phyloP scores from a whole-genome alignment of 768 basidiomycete genomes.

The Russula compacta region DNA sequence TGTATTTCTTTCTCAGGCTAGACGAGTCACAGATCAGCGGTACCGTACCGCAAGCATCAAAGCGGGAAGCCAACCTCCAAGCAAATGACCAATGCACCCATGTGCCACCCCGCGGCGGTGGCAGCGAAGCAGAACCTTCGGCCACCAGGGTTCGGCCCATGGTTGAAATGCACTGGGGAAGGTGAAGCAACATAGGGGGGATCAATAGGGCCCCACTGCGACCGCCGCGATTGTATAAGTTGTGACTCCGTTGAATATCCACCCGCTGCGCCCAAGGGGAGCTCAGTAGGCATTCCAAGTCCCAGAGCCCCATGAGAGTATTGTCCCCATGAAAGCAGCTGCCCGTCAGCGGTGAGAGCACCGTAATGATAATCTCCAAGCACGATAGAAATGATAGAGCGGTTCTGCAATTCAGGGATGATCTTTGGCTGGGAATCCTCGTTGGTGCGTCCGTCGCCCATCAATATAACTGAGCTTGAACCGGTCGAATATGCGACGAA shows the following conservation, averaged over 20 bases:
- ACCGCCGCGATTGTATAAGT: slow-evolving; percentile 25
- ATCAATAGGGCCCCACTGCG: neutral
- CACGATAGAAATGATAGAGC: slow-evolving; percentile 73
- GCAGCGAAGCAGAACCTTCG: slow-evolving; percentile 68
- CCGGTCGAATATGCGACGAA: slow-evolving; percentile 80
- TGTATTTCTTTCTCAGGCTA: slow-evolving; percentile 31
- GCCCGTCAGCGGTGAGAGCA: slow-evolving; percentile 71
- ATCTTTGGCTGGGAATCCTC: slow-evolving; percentile 44
- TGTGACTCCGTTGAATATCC: slow-evolving; percentile 39
- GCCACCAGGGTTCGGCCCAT: slow-evolving; percentile 33
- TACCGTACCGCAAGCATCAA: neutral
- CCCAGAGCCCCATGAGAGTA: slow-evolving; percentile 79
- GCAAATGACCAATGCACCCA: slow-evolving; percentile 80
- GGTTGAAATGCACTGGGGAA: slow-evolving; percentile 64
- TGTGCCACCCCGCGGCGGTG: slow-evolving; percentile 87
- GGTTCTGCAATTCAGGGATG: slow-evolving; percentile 66
- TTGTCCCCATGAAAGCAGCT: slow-evolving; percentile 72
- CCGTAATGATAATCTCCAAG: slow-evolving; percentile 91
- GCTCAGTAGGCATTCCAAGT: slow-evolving; percentile 59
- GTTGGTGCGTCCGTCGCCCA: slow-evolving; percentile 47
- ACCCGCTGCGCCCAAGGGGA: slow-evolving; percentile 50
- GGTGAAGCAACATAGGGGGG: slow-evolving; percentile 48
- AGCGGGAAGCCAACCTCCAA: slow-evolving; percentile 45
- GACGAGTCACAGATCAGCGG: neutral
- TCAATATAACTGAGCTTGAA: slow-evolving; percentile 59